These are phyloP conservation scores for Tolypocladium paradoxum DNA, from an alignment of 2,329 filamentous ascomycete species.

Conservation along the genomic window DNA sequence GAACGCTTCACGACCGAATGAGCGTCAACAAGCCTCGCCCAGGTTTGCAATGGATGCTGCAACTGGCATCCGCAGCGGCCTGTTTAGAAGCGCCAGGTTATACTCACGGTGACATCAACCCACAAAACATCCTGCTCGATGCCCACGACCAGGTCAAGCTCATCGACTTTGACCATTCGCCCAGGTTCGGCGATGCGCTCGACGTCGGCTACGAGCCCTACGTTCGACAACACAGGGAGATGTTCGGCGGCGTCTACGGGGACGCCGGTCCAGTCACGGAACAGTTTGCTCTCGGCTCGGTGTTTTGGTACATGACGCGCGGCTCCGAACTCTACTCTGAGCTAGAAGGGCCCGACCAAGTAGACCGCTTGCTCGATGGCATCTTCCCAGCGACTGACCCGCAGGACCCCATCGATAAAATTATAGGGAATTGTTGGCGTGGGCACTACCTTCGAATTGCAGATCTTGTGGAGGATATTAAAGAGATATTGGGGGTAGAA, in stretches of 20 bases:
- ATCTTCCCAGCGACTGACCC: slow-evolving; percentile 4
- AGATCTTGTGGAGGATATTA: slow-evolving; percentile 7
- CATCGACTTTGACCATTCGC: slow-evolving; percentile 10
- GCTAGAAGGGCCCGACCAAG: slow-evolving; percentile 4
- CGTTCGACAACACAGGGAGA: slow-evolving; percentile 7
- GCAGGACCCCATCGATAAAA: slow-evolving; percentile 6
- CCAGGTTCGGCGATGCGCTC: slow-evolving; percentile 1
- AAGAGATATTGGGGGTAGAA: not conserved
- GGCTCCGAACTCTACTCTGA: slow-evolving; percentile 8
- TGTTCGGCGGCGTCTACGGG: slow-evolving; percentile 3
- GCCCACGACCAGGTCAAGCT: slow-evolving; percentile 7
- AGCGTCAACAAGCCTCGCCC: slow-evolving; percentile 3
- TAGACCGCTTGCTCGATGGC: slow-evolving; percentile 5
- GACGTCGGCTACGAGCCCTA: slow-evolving; percentile 11
- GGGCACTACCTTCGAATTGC: slow-evolving; percentile 2
- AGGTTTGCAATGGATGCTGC: slow-evolving; percentile 7
- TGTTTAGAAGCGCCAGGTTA: slow-evolving; percentile 7
- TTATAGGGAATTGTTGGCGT: slow-evolving; percentile 9
- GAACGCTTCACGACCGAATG: slow-evolving; percentile 7
- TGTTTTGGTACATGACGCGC: slow-evolving; percentile 10
- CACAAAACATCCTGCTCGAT: slow-evolving; percentile 8
- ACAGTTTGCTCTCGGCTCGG: slow-evolving; percentile 9
- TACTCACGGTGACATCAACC: slow-evolving; percentile 9
- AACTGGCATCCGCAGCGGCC: slow-evolving; percentile 6
- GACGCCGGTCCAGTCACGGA: slow-evolving; percentile 7